Percentiles rank a stretch among this genome's conserved stretches.
Evolutionary conservation across 805 yeast species (phyloP).

Genomic region (Schwanniomyces yamadae): DNA sequence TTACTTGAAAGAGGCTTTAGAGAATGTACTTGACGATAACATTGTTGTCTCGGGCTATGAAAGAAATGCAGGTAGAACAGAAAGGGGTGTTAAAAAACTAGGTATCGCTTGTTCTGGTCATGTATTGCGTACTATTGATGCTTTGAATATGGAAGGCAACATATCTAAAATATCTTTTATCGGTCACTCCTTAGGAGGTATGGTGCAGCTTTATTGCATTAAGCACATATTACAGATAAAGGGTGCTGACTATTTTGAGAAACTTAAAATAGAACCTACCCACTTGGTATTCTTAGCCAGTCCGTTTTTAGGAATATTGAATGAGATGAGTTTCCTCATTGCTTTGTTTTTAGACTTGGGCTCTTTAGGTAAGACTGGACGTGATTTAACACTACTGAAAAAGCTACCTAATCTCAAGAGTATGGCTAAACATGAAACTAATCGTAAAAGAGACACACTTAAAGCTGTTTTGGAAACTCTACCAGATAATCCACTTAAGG

Average conservation of each 20-base stretch:
- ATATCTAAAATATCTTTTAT: conserved; percentile 37
- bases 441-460: conserved; percentile 16
- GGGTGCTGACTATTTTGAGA: conserved; percentile 30
- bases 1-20: conserved; percentile 35
- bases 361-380: conserved; percentile 45
- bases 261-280: conserved; percentile 25
- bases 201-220: conserved; percentile 41
- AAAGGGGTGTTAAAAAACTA: conserved; percentile 37
- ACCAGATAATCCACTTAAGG: conserved; percentile 40
- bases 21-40: conserved; percentile 27
- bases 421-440: conserved; percentile 9
- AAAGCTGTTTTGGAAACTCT: conserved; percentile 38
- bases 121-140: conserved; percentile 25
- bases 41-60: conserved; percentile 36
- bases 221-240: conserved; percentile 31
- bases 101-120: conserved; percentile 34
- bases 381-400: conserved; percentile 42
- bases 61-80: conserved; percentile 44
- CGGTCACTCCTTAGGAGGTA: conserved; percentile 46
- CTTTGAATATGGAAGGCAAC: conserved; percentile 13
- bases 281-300: conserved; percentile 42
- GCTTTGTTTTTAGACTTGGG: conserved; percentile 45
- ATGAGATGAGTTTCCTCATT: conserved; percentile 39
- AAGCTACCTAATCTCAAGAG: conserved; percentile 25
- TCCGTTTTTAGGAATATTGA: conserved; percentile 42